Evolutionary conservation across 169 alveolate species (phyloP), one percentile per base, ranked within the genome.

Genomic region (Eimeria maxima): DNA sequence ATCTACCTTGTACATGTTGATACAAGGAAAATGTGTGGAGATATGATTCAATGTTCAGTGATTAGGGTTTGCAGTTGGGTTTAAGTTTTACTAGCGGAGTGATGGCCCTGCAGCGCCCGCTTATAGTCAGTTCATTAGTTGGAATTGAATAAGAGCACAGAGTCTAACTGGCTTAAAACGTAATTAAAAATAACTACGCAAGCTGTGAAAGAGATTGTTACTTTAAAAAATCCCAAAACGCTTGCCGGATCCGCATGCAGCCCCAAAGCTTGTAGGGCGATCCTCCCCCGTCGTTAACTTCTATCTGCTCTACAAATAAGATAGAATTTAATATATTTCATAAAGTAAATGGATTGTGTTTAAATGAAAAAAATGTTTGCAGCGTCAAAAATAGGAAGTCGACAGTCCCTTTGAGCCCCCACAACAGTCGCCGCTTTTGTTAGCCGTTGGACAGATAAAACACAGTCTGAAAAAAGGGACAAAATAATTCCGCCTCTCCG

Each of bases 241-340:
- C 74, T 60, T 3, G 42, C 18, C 33, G 74, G 42, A 1, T 24
- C 74, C 27, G 84, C 84, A 73, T 73, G 84, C 84, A 73, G 84
- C 84, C 84, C 84, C 84, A 73, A 73, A 33, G 11, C 57, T 0
- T 4, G 69, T 27, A 60, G n/a, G n/a, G 38, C 38, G 38, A 0
- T 33, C 38, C 38, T 33, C 78, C 78, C 16, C 78, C 4, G 78
- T 29, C 42, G 47, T 47, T 71, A 29, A 14, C 22, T 47, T 14
- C 20, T 18, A 60, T 60, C 69, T 0, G 11, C 69, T 60, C 38
- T 33, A 33, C 38, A 33, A 0, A 33, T 33, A 33, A 33, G 38
- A 33, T 33, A 33, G 38, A 33, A 33, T 33, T 33, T 33, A 33
- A 33, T 33, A 33, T 33, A 33, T 33, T 33, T 33, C 38, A 33